These are phyloP conservation scores for Teunomyces barrocoloradensis DNA, from an alignment of 805 yeast genomes.

Conservation along the genomic window DNA sequence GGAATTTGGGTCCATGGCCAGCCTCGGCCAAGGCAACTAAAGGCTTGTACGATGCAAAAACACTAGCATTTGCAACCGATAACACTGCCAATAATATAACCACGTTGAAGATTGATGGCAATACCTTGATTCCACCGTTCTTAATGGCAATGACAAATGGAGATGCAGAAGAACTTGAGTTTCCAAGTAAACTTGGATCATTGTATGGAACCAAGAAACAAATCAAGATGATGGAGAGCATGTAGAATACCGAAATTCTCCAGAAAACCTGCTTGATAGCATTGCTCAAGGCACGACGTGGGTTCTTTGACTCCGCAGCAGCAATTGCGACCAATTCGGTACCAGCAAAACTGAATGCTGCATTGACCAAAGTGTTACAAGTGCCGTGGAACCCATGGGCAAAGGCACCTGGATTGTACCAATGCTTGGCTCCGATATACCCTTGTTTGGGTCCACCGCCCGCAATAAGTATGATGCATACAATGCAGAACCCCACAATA, in stretches of 20 bases:
- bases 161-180: constrained; percentile 26
- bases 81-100: constrained; percentile 32
- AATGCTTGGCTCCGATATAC: constrained; percentile 49
- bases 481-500: constrained; percentile 24
- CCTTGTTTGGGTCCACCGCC: constrained; percentile 45
- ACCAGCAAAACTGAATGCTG: constrained; percentile 62
- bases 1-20: constrained; percentile 57
- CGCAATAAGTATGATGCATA: constrained; percentile 32
- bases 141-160: constrained; percentile 40
- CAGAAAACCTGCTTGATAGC: constrained; percentile 55
- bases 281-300: constrained; percentile 52
- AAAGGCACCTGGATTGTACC: constrained; percentile 56
- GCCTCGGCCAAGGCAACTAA: constrained; percentile 64
- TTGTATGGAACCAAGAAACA: constrained; percentile 55
- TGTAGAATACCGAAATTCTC: constrained; percentile 50
- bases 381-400: constrained; percentile 56
- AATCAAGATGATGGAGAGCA: constrained; percentile 45
- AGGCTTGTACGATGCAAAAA: constrained; percentile 42
- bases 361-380: constrained; percentile 49
- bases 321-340: constrained; percentile 57
- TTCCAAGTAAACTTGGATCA: constrained; percentile 25
- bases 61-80: constrained; percentile 37
- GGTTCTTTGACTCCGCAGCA: constrained; percentile 54
- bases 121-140: constrained; percentile 26
- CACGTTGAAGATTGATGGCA: constrained; percentile 33